Evolutionary conservation across 495 filamentous ascomycete genomes (phyloP), one percentile per base, ranked within the genome.

Genomic region (Penicillium longicatenatum): DNA sequence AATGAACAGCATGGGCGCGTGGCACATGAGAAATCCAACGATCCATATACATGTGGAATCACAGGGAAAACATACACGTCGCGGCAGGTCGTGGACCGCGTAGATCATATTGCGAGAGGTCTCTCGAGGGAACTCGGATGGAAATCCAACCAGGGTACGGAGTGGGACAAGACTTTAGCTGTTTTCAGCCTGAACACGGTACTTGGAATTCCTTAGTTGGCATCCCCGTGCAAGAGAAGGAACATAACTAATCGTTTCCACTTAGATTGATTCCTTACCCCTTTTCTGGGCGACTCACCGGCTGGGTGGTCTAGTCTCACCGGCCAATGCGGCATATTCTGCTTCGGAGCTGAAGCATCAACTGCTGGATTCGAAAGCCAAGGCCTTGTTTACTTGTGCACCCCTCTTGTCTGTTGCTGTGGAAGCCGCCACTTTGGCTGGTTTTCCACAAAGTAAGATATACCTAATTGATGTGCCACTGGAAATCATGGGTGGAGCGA

Each of bases 111-210:
- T n/a, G 83, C 91, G 14, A 82, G 86, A 51, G 86, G 81, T 5
- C 70, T 97, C 5, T 76, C 84, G 9, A 88, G 91, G 65, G 85
- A 90, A 59, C 73, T 94, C 61, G 86, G 84, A 48, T 96, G 89
- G 88, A 61, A 79, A 26, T 83, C 88, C 8, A 93, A 93, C 60
- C 62, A 82, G 56, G 91, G 90, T 20, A 83, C 83, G 0, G 89
- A 92, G 65, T 96, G 89, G 88, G 92, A 97, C 63, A 97, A 94
- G 73, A 86, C 92, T 21, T 63, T 92, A 47, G 86, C 81, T 11
- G 73, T 93, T 11, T 96, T 90, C 71, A 87, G 85, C 35, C 61
- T 93, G 52, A 97, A 97, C 62, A 91, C 91, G 22, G 91, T 93
- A 76, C 45, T 83, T 67, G 7, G n/a, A 8, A 39, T 17, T 2